Conservation (phyloP, 106 monocot genomes). For the Posidonia australis region DNA sequence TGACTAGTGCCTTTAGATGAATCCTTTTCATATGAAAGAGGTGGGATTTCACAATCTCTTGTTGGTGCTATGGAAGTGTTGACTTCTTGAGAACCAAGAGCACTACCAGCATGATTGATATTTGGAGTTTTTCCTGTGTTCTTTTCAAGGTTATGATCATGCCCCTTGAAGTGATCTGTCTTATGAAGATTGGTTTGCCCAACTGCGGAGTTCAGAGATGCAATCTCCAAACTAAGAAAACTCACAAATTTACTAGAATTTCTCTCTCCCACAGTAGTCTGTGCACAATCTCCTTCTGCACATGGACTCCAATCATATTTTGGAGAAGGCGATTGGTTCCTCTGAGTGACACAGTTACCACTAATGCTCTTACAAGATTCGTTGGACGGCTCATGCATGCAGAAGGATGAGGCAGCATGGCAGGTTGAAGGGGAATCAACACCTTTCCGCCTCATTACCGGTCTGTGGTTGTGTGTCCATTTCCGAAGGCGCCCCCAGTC, state of each 20-base stretch:
- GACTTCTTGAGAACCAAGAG: background rate
- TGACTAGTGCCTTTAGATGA: background rate
- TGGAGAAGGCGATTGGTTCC: constrained; percentile 6
- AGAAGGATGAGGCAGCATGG: constrained; percentile 11
- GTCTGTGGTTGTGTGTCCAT: constrained; percentile 28
- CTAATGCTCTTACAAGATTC: constrained; percentile 12
- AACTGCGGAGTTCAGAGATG: background rate
- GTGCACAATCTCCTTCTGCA: background rate
- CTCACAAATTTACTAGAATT: background rate
- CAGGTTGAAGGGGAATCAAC: constrained; percentile 13
- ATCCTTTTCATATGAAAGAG: background rate
- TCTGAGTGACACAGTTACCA: constrained; percentile 8
- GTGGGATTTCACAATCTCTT: background rate
- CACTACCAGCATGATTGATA: background rate
- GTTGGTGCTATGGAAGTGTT: background rate
- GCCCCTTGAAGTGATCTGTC: background rate
- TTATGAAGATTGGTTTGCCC: background rate
- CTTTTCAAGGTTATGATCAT: background rate
- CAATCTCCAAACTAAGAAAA: constrained; percentile 6
- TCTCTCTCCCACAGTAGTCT: background rate
- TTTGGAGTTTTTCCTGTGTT: background rate
- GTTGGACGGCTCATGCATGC: constrained; percentile 4
- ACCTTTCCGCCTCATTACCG: background rate
- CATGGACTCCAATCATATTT: background rate
- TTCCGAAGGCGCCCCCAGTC: constrained; percentile 58